Conservation (phyloP, 805 yeast genomes). For the Yarrowia sp. region DNA sequence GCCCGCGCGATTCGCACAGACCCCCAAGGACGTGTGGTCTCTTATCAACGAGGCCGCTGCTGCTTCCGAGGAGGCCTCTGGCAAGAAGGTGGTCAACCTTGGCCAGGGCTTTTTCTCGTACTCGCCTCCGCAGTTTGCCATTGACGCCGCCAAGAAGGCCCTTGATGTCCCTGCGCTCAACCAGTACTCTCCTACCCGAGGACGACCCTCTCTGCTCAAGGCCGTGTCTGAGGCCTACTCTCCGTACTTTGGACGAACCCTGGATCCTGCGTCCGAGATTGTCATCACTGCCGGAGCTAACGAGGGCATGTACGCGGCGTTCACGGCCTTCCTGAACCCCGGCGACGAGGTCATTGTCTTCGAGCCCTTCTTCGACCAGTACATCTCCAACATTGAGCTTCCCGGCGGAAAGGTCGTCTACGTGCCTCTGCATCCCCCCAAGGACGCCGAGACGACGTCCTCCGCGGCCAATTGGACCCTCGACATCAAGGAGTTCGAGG, state of each 20-base stretch:
- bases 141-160: conserved; percentile 75
- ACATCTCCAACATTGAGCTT: conserved; percentile 88
- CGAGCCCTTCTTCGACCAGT: conserved; percentile 97
- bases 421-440: conserved; percentile 82
- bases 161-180: conserved; percentile 70
- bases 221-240: conserved; percentile 72
- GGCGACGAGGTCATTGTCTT: conserved; percentile 97
- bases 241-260: conserved; percentile 56
- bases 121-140: conserved; percentile 91
- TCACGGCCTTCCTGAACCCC: conserved; percentile 76
- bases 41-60: conserved; percentile 95
- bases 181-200: conserved; percentile 91
- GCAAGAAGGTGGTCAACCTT: conserved; percentile 78
- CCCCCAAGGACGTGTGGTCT: conserved; percentile 90
- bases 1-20: conserved; percentile 29
- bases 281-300: conserved; percentile 95
- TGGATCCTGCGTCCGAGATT: conserved; percentile 58
- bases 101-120: conserved; percentile 98
- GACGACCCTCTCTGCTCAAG: conserved; percentile 71
- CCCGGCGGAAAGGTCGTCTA: conserved; percentile 90
- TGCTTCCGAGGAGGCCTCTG: conserved; percentile 61
- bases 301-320: conserved; percentile 84
- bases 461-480: conserved; percentile 88
- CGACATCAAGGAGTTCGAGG: conserved; percentile 72
- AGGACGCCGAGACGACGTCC: conserved; percentile 57